Evolutionary conservation across 1,139 yeast genomes (phyloP).

Genomic region (Neolecta irregularis): DNA sequence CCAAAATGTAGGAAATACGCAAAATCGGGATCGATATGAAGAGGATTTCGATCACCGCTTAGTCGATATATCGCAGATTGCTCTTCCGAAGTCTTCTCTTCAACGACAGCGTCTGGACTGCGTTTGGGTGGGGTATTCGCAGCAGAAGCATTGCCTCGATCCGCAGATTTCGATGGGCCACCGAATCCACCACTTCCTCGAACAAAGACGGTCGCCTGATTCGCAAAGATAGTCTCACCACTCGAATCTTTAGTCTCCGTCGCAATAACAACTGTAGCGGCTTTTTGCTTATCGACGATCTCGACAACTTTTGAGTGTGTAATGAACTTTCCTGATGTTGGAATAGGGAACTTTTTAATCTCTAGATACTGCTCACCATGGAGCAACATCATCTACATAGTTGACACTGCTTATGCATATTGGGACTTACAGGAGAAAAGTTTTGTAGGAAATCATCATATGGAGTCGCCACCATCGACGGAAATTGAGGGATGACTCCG

Average conservation of each 20-base stretch:
- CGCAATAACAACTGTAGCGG: slow-evolving; percentile 67
- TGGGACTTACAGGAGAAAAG: slow-evolving; percentile 50
- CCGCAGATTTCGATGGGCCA: slow-evolving; percentile 40
- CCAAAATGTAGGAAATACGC: no score
- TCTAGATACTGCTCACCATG: slow-evolving; percentile 94
- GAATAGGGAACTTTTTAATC: slow-evolving; percentile 64
- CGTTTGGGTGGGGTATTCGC: slow-evolving; percentile 49
- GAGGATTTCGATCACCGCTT: slow-evolving; percentile 88
- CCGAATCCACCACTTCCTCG: slow-evolving; percentile 55
- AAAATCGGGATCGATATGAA: slow-evolving; percentile 83
- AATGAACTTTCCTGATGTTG: slow-evolving; percentile 44
- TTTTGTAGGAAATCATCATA: slow-evolving; percentile 50
- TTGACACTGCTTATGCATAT: not conserved
- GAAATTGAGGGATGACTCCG: slow-evolving; percentile 72
- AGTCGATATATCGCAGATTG: slow-evolving; percentile 84
- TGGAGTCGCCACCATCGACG: slow-evolving; percentile 37
- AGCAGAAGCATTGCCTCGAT: slow-evolving; percentile 43
- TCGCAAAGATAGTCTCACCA: slow-evolving; percentile 57
- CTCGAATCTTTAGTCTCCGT: slow-evolving; percentile 56
- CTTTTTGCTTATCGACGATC: slow-evolving; percentile 74
- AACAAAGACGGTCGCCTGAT: slow-evolving; percentile 74
- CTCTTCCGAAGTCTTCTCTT: slow-evolving; percentile 48
- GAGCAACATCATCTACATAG: slow-evolving; percentile 50
- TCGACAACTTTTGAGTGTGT: slow-evolving; percentile 57
- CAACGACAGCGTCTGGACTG: slow-evolving; percentile 52